A percentile compares a stretch with the other conserved stretches of the same genome.
These are phyloP conservation scores for Clarireedia paspali DNA, from an alignment of 2,329 filamentous ascomycete species.

Conservation along the genomic window DNA sequence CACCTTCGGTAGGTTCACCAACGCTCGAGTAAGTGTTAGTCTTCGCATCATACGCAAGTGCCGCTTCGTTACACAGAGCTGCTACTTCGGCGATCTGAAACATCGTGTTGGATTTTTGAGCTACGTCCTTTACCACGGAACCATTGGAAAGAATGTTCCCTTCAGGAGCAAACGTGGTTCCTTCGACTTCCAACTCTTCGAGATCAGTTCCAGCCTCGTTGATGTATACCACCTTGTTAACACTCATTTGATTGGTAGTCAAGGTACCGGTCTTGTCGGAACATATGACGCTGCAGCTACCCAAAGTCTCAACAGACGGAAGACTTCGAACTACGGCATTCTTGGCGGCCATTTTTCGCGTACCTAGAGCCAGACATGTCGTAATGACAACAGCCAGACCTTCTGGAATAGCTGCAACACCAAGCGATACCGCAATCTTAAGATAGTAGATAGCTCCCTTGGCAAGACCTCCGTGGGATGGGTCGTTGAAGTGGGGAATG, in stretches of 20 bases:
- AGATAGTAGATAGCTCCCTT: conserved; percentile 99
- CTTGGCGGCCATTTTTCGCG: conserved; percentile 97
- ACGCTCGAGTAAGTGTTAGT: conserved; percentile 70
- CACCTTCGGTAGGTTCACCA: conserved; percentile 92
- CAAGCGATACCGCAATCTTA: conserved; percentile 97
- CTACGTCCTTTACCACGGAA: conserved; percentile 59
- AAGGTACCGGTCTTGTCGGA: conserved; percentile 98
- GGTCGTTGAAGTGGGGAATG: conserved; percentile 92
- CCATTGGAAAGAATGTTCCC: conserved; percentile 66
- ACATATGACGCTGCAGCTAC: conserved; percentile 98
- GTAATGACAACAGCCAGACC: conserved; percentile 97
- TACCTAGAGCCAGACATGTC: conserved; percentile 93
- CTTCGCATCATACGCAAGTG: conserved; percentile 73
- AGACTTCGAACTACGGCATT: conserved; percentile 95
- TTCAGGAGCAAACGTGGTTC: conserved; percentile 83
- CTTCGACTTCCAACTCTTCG: conserved; percentile 82
- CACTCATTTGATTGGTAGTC: conserved; percentile 99
- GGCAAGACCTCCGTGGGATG: conserved; percentile 83
- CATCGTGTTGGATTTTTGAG: conserved; percentile 66
- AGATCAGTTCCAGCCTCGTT: conserved; percentile 64
- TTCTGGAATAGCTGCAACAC: conserved; percentile 95
- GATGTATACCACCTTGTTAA: conserved; percentile 84
- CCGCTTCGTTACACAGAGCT: conserved; percentile 82
- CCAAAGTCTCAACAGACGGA: conserved; percentile 93
- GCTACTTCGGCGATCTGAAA: conserved; percentile 67